These are phyloP conservation scores for Dictyostelium purpureum DNA, from an alignment of 78 protist genomes.

Conservation along the genomic window DNA sequence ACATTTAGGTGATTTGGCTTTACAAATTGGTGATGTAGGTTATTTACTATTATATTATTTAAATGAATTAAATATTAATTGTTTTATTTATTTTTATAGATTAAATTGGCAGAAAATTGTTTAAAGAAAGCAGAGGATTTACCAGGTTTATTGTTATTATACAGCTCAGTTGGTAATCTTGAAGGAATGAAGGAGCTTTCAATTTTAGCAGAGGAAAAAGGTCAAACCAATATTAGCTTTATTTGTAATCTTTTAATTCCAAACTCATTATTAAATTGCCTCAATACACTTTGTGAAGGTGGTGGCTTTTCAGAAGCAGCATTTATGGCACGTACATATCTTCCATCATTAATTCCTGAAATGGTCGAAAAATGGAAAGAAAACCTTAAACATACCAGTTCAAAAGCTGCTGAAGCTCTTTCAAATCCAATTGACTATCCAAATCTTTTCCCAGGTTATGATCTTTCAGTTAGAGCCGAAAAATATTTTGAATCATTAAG, in stretches of 20 bases:
- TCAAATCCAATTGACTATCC: slow-evolving; percentile 79
- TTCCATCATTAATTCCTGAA: slow-evolving; percentile 57
- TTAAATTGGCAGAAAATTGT: slow-evolving; percentile 91
- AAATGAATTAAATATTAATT: background rate
- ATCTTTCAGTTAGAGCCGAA: slow-evolving; percentile 25
- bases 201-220: slow-evolving; percentile 30
- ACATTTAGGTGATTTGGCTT: slow-evolving; percentile 93
- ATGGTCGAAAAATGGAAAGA: slow-evolving; percentile 71
- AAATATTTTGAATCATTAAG: slow-evolving; percentile 2
- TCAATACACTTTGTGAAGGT: slow-evolving; percentile 80
- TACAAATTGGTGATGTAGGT: slow-evolving; percentile 44
- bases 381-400: slow-evolving; percentile 34
- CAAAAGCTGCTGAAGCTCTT: slow-evolving; percentile 70
- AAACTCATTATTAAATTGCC: slow-evolving; percentile 77
- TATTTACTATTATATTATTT: no score
- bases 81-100: background rate
- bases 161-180: slow-evolving; percentile 74
- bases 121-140: slow-evolving; percentile 86
- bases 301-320: slow-evolving; percentile 94
- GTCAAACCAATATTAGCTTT: slow-evolving; percentile 85
- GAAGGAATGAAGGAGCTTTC: slow-evolving; percentile 67
- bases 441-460: slow-evolving; percentile 81
- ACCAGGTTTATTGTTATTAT: slow-evolving; percentile 89
- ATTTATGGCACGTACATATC: slow-evolving; percentile 95
- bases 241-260: slow-evolving; percentile 43